A percentile compares a stretch with the other conserved stretches of the same genome.
Evolutionary conservation across 1,284 basidiomycete species (phyloP).

Genomic region (Trichosporon coremiiforme): DNA sequence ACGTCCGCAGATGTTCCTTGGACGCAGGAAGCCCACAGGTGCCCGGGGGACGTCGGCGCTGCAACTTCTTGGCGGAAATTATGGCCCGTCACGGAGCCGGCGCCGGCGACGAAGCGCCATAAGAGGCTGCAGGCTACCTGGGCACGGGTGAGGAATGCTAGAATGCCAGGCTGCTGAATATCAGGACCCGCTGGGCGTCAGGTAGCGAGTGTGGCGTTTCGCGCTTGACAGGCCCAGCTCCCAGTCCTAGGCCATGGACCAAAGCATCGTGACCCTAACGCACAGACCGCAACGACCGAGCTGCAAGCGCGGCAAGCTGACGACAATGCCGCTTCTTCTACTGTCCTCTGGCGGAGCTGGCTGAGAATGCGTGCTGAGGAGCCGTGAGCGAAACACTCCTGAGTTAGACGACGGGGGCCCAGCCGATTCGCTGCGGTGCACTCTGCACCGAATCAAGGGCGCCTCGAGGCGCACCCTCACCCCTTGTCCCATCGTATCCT

Average conservation of each 20-base stretch:
- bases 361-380: too few species aligned
- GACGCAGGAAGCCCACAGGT: too few species aligned
- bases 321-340: neutral
- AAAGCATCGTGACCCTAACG: neutral
- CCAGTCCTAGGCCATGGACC: neutral
- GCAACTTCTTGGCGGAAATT: too few species aligned
- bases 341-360: neutral
- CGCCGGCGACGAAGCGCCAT: neutral
- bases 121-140: neutral
- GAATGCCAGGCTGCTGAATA: neutral
- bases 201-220: slow-evolving; percentile 2
- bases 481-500: too few species aligned
- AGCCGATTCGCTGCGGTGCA: neutral
- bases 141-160: neutral
- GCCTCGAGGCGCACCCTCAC: neutral
- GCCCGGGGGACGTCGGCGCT: too few species aligned
- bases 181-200: neutral
- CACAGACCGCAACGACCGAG: slow-evolving; percentile 5
- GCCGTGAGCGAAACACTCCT: neutral
- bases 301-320: neutral
- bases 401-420: too few species aligned
- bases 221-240: neutral
- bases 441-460: slow-evolving; percentile 6
- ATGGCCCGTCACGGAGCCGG: neutral
- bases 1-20: too few species aligned